Evolutionary conservation across 805 yeast genomes (phyloP), one percentile per base, ranked within the genome.

Genomic region (Metschnikowia kunwiensis): DNA sequence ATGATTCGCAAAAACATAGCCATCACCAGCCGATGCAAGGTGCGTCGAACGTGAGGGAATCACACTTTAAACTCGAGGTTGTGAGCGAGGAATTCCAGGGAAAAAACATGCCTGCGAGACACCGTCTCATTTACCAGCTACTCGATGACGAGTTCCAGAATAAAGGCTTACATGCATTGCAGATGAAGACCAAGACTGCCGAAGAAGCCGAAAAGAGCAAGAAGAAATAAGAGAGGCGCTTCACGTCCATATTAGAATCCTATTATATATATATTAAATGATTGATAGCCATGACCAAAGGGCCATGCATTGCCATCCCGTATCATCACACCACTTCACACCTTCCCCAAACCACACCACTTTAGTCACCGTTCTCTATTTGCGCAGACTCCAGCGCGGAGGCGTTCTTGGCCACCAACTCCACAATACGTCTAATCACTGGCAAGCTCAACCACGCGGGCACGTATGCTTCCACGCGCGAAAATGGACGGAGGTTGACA

Each of bases 381-480:
- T 18, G 40, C 8, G 27, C 43, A 6, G 57, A 55, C 44, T 80
- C 85, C 58, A 79, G 86, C 10, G 73, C 86, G 15, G 83, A 72
- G 12, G 91, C 94, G 55, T 82, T 83, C 62, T 79, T 82, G 9
- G 95, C 86, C 30, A 84, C 91, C 50, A 93, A 70, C 58, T 89
- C 96, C 25, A 89, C 86, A 31, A 93, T 79, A 61, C 93, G 75
- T 68, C 94, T 83, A 24, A 94, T 81, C 26, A 77, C 81, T 28
- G 97, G 97, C 47, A 89, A 77, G 50, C 82, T 85, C 63, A 93
- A 70, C 86, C 94, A 86, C 1, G 95, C 89, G 25, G 98, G 98
- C 44, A 93, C 91, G 56, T 89, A 93, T 12, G 95, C 88, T 66
- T 86, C 87, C 51, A 82, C 81, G 56, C 85, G 68, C 55, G 84